Conservation (phyloP, 495 filamentous ascomycete species). For the Copromyces sp. region DNA sequence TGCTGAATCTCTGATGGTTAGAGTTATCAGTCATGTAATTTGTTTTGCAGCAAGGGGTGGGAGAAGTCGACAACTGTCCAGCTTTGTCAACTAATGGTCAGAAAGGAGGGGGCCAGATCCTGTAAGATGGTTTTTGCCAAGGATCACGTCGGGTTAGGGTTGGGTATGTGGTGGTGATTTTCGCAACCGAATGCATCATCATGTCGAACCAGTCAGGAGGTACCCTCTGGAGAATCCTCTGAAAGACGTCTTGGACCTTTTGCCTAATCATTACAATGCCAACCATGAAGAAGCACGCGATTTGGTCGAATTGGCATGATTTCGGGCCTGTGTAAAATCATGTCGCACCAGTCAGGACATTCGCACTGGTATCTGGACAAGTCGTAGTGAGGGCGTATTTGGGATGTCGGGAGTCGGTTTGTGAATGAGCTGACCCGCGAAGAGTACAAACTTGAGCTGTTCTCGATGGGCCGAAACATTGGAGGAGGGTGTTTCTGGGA, state of each 20-base stretch:
- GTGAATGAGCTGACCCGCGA: not conserved
- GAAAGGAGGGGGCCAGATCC: not conserved
- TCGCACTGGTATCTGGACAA: not conserved
- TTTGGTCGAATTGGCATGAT: not conserved
- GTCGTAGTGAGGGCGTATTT: not conserved
- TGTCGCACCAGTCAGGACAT: too few relatives aligned
- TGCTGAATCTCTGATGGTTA: not conserved
- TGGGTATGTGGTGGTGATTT: rapidly evolving
- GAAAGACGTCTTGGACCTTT: not conserved
- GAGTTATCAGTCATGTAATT: not conserved
- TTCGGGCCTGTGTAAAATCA: too few relatives aligned
- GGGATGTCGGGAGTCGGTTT: not conserved
- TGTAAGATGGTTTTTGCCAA: not conserved
- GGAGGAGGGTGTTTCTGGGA: not conserved
- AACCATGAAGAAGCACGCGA: not conserved
- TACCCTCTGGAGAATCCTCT: not conserved
- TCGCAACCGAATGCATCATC: not conserved
- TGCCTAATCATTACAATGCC: not conserved
- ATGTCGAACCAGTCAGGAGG: not conserved
- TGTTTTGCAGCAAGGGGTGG: not conserved
- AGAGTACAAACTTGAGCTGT: not conserved
- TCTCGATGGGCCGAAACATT: too few relatives aligned
- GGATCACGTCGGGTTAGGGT: not conserved
- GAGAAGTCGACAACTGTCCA: not conserved
- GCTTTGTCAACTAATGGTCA: not conserved